Base-by-base conservation (phyloP, 495 filamentous ascomycete species). In the Coniosporium apollinis region DNA sequence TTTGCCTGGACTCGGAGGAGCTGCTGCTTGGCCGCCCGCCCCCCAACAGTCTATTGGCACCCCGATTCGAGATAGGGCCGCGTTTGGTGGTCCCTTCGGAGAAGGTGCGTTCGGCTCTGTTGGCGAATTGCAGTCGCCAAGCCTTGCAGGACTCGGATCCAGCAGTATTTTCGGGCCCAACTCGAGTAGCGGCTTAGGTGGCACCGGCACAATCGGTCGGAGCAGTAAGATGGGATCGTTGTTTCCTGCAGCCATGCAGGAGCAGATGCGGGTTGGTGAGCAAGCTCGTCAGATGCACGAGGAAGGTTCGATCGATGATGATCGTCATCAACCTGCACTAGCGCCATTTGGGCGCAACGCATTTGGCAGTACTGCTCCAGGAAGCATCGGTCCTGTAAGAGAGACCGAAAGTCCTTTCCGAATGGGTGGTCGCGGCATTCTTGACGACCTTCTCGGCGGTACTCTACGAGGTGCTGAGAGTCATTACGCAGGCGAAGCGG, bases 221-320 rank as follows among this genome's bases (percentile, higher is more conserved):
- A 74, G 72, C 0, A 87, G 82, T 56, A 91, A 83, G 54, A 59
- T 96, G 34, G 79, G 78, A 1, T 85, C 83, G 2, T 65, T 97
- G 25, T 94, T 97, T 49, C 84, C 87, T 10, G 50, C 66, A 6
- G 74, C 77, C 2, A 86, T 91, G 77, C 82, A 89, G 52, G 82
- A 85, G n/a, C 81, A 86, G 49, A 79, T 83, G 66, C 77, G 66
- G 16, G 42, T 49, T 33, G 34, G 32, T 10, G 71, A 74, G 2
- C 54, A 60, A 28, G 47, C 45, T 20, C 56, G 63, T 13, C 55
- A 71, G 20, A 65, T 62, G 1, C 66, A 76, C 26, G 66, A 72
- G 4, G 67, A 78, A 25, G 34, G 36, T 10, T 36, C 39, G 19
- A 22, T 18, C 24, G 44, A 47, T 34, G 39, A 43, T 10, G 36